These are phyloP conservation scores for Naegleria lovaniensis DNA, from an alignment of 208 protist species.

Conservation along the genomic window DNA sequence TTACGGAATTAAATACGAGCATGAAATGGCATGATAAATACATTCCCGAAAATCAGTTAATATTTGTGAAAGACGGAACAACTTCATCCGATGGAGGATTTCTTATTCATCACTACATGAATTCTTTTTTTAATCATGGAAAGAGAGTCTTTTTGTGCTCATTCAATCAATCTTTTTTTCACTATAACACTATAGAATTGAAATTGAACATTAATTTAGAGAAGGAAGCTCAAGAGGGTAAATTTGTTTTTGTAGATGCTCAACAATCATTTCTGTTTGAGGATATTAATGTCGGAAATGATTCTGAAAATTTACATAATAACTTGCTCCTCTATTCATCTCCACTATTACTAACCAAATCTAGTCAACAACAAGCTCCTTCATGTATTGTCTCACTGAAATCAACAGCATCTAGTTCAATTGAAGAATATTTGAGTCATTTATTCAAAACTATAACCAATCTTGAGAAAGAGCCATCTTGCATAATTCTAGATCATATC, in stretches of 20 bases:
- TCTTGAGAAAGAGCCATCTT: background rate
- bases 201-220: slow-evolving; percentile 15
- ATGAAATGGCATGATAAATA: background rate
- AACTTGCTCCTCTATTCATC: background rate
- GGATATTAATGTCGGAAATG: background rate
- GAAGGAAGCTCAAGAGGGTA: background rate
- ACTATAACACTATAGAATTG: background rate
- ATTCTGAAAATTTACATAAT: too few relatives aligned
- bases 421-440: background rate
- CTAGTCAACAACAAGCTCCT: background rate
- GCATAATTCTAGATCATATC: slow-evolving; percentile 9
- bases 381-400: background rate
- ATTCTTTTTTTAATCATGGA: background rate
- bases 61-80: background rate
- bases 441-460: background rate
- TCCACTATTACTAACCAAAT: background rate
- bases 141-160: background rate
- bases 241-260: slow-evolving; percentile 10
- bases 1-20: background rate
- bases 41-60: background rate
- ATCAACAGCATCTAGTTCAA: background rate
- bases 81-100: background rate
- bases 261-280: background rate
- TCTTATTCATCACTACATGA: background rate
- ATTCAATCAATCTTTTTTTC: slow-evolving; percentile 7